Conservation (phyloP, 331 rosid species). For the Acacia concinna region DNA sequence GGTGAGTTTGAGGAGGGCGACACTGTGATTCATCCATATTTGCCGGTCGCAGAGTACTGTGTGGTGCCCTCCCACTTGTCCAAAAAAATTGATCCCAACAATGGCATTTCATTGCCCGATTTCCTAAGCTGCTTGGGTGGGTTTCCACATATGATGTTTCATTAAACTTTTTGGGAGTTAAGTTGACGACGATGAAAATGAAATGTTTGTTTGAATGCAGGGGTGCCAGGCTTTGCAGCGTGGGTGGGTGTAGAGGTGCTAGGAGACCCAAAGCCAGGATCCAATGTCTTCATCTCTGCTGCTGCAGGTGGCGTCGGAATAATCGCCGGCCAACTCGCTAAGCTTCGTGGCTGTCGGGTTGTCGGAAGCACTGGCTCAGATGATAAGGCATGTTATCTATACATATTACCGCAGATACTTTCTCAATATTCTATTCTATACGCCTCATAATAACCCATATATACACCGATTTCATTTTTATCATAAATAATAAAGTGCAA, state of each 20-base stretch:
- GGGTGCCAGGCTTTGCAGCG: slow-evolving; percentile 65
- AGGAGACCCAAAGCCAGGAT: slow-evolving; percentile 47
- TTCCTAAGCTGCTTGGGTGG: slow-evolving; percentile 50
- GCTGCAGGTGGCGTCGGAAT: slow-evolving; percentile 66
- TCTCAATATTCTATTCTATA: too few species aligned
- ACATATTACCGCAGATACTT: not conserved
- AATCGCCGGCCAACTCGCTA: slow-evolving; percentile 66
- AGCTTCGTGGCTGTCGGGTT: slow-evolving; percentile 62
- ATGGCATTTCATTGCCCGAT: slow-evolving; percentile 49
- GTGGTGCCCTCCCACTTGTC: slow-evolving; percentile 24
- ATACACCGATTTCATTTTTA: too few species aligned
- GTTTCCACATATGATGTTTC: not conserved
- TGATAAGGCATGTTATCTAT: slow-evolving; percentile 38
- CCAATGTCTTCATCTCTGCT: slow-evolving; percentile 65
- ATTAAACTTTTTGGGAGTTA: too few species aligned
- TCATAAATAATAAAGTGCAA: too few species aligned
- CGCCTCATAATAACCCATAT: too few species aligned
- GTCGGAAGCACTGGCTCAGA: slow-evolving; percentile 61
- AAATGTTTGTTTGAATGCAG: slow-evolving; percentile 22
- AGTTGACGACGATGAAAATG: not conserved
- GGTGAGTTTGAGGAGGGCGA: slow-evolving; percentile 43
- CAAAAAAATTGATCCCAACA: slow-evolving; percentile 37
- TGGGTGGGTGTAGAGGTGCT: slow-evolving; percentile 58
- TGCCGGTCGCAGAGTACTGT: slow-evolving; percentile 45
- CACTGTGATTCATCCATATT: slow-evolving; percentile 16